Evolutionary conservation across 257 asterid genomes (phyloP), one percentile per base, ranked within the genome.

Genomic region (Solanum lycopersicoides): DNA sequence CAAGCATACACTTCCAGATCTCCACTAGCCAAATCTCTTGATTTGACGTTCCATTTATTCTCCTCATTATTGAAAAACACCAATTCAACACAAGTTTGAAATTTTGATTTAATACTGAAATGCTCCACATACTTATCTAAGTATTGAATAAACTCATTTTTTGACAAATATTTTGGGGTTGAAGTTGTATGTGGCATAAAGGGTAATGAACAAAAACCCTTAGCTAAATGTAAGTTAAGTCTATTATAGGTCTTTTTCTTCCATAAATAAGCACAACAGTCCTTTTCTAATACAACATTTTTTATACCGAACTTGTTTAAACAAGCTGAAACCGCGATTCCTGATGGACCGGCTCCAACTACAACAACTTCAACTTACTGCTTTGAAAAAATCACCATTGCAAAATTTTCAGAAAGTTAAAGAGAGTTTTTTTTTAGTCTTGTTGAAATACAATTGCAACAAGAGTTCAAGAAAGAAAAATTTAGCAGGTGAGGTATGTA

Each of bases 341-440:
- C 94, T 0, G 95, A 89, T 15, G 96, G 95, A 39, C 96, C 96
- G 1, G 92, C 95, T 5, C 98, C 95, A 2, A 92, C 89, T 9
- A 93, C 89, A 6, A 93, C 21, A 1, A 91, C 93, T 23, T 63
- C 85, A 1, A 85, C 87, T 89, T 88, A 90, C 15, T 89, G 69
- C 86, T 74, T 66, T 2, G n/a, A 32, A n/a, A 60, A 37, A 60
- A 12, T 83, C 63, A 12, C 68, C 85, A 47, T 80, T 80, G 50
- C 10, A 16, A 28, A 15, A 9, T 4, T 16, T 45, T 80, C 4
- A 44, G 44, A 47, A 12, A 44, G 9, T 14, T 13, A 71, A 30
- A 47, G 11, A 30, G 28, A 16, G 7, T 16, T 32, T 66, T 42
- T 34, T n/a, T n/a, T 42, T 20, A 76, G 79, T 32, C 5, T 35